Base-by-base conservation (phyloP, 1,139 yeast species). In the Lodderomyces margitis region DNA sequence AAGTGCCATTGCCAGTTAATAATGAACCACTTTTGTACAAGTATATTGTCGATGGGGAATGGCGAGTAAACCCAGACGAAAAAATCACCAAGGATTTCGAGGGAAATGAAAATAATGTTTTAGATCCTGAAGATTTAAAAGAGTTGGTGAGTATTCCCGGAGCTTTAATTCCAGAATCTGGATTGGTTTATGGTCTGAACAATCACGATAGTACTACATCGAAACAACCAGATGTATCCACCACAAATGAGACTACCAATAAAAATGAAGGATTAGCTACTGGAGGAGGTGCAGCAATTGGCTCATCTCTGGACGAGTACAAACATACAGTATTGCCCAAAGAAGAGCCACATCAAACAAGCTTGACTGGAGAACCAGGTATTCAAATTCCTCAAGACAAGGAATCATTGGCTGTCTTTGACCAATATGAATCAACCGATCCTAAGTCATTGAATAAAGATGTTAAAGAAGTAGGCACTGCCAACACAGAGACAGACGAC, bases 41-140 rank as follows among this genome's bases (percentile, higher is more conserved):
- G 65, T 86, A 80, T 57, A 77, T 86, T 43, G 87, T 85, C 38
- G 91, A 86, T 56, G 91, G 84, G 30, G 75, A 76, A 32, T 86
- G 94, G 94, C 54, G 58, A 27, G 70, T 77, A 16, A 75, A 78
- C 42, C 57, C 65, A 3, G 56, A 63, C 12, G 81, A 75, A 53
- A 68, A 68, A 46, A 59, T 69, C 33, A 65, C 67, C 45, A 65
- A 66, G 17, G 82, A 75, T 48, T 78, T 64, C 7, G 55, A 63
- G 24, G 91, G 88, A 10, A 81, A 73, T 53, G 74, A 71, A 38
- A 85, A 85, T 68, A 86, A 86, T 56, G 74, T 68, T 33, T 60
- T 84, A 47, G 70, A 64, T 34, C 55, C 57, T 15, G 58, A 64
- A 9, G 80, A 77, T 46, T 59, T 78, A 31, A 57, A 58, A 10